Conservation (phyloP, 2,329 filamentous ascomycete genomes). For the Fusarium sororula region DNA sequence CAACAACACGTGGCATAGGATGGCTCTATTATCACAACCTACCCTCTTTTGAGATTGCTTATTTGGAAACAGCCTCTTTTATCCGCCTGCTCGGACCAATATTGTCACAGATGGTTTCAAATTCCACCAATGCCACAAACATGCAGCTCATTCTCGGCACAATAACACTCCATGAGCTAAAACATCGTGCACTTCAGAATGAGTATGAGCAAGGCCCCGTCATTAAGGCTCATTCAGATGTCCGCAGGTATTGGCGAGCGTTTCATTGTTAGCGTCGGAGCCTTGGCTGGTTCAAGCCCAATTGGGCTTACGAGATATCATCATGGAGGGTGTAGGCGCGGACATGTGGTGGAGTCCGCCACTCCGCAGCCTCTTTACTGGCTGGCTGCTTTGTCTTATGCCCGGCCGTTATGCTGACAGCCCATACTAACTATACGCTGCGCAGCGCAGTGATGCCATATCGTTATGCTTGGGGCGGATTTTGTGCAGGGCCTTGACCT, state of each 20-base stretch:
- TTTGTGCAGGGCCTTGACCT: slow-evolving; percentile 28
- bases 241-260: slow-evolving; percentile 22
- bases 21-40: slow-evolving; percentile 1
- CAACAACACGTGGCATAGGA: slow-evolving; percentile 2
- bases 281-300: slow-evolving; percentile 32
- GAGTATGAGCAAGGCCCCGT: slow-evolving; percentile 4
- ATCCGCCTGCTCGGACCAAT: slow-evolving; percentile 29
- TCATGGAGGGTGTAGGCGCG: slow-evolving; percentile 24
- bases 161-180: not conserved
- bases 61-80: not conserved
- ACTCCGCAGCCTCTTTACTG: slow-evolving; percentile 28
- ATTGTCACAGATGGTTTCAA: not conserved
- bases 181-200: not conserved
- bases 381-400: not conserved
- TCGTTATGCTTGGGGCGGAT: slow-evolving; percentile 26
- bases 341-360: slow-evolving; percentile 39
- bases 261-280: slow-evolving; percentile 27
- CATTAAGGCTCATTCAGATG: slow-evolving; percentile 24
- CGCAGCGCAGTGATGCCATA: slow-evolving; percentile 7
- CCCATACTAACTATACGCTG: not conserved
- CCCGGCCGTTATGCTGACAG: slow-evolving; percentile 36
- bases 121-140: slow-evolving; percentile 2
- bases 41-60: not conserved
- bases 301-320: slow-evolving; percentile 38
- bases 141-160: not conserved